phyloP scores from a whole-genome alignment of 441 rosid species.

The Populus hybrid region DNA sequence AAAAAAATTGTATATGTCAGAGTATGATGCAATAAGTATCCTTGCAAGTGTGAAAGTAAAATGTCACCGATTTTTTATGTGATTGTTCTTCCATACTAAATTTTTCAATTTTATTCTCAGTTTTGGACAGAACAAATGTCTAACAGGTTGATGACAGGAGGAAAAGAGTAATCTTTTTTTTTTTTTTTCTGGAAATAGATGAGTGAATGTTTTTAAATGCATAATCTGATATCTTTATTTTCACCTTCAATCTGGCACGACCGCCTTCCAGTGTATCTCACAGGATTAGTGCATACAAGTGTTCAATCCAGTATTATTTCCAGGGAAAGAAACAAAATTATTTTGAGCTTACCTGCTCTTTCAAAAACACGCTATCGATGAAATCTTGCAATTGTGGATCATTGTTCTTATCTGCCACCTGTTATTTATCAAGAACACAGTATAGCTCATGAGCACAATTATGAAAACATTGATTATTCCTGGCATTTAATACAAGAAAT shows the following conservation, averaged over 20 bases:
- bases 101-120: background rate
- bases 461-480: background rate
- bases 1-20: background rate
- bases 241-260: background rate
- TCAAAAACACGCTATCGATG: background rate
- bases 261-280: too few relatives aligned
- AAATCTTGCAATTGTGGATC: constrained; percentile 1
- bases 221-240: background rate
- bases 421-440: background rate
- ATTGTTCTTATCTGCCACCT: background rate
- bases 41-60: constrained; percentile 13
- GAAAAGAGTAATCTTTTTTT: background rate
- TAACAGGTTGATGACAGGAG: background rate
- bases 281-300: background rate
- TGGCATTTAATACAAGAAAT: background rate
- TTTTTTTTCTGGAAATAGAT: background rate
- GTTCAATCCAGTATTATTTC: background rate
- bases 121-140: background rate
- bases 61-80: constrained; percentile 24
- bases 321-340: background rate
- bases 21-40: background rate
- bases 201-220: background rate
- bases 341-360: background rate
- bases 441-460: background rate
- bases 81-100: constrained; percentile 34